A percentile compares a stretch with the other conserved stretches of the same genome.
Evolutionary conservation across 371 early-diverging fungal species (phyloP).

Genomic region (Mortierella sp.): DNA sequence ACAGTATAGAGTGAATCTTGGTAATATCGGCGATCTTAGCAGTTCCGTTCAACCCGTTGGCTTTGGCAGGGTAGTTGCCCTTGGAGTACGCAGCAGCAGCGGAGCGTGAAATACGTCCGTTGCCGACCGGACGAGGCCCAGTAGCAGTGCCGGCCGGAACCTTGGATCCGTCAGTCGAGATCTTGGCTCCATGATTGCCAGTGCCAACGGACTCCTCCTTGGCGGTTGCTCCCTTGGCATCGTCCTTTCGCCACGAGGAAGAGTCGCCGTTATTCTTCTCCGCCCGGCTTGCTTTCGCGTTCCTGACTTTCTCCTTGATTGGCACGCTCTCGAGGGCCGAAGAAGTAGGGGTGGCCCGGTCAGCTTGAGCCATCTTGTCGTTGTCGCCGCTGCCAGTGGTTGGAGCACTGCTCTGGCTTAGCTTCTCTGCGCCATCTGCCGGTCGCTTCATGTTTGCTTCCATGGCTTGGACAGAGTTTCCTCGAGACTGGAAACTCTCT

Average conservation of each 20-base stretch:
- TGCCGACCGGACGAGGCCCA: not conserved
- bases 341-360: not conserved
- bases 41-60: slow-evolving; percentile 9
- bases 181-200: not conserved
- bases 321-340: not conserved
- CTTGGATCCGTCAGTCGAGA: not conserved
- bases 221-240: not conserved
- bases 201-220: too few species aligned
- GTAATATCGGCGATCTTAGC: slow-evolving; percentile 33
- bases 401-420: not conserved
- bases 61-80: slow-evolving; percentile 45
- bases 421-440: not conserved
- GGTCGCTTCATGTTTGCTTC: slow-evolving; percentile 17
- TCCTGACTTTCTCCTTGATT: slow-evolving; percentile 11
- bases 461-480: slow-evolving; percentile 16
- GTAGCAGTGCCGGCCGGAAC: not conserved
- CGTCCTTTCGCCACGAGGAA: slow-evolving; percentile 23
- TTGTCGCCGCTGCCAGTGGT: not conserved
- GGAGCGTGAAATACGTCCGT: slow-evolving; percentile 19
- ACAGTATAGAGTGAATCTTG: slow-evolving; percentile 39
- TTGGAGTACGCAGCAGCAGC: slow-evolving; percentile 10
- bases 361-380: not conserved
- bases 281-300: slow-evolving; percentile 24
- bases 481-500: slow-evolving; percentile 24
- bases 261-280: slow-evolving; percentile 15